Base-by-base conservation (phyloP, 2,329 filamentous ascomycete genomes). In the Calonectria multiphialidica region DNA sequence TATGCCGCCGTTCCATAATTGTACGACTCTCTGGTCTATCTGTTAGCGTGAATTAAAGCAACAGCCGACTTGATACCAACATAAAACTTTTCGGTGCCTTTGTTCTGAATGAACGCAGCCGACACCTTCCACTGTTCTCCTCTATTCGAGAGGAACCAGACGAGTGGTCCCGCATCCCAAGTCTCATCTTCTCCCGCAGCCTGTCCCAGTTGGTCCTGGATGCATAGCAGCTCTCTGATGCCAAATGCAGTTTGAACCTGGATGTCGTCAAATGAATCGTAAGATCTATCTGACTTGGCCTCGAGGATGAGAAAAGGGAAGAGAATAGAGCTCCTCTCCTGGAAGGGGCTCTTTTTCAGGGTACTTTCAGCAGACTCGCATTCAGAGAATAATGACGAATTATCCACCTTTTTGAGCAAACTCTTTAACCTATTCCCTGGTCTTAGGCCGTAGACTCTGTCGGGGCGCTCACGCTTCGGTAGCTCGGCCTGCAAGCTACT, bases 261-360 rank as follows among this genome's bases (percentile, higher is more conserved):
- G 8, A 72, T 72, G 28, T 67, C 65, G 6, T 40, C 42, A 12
- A 65, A 72, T n/a, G 55, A 47, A 30, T 37, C 47, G 5, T n/a
- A 28, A n/a, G 40, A 28, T 33, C 66, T 70, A 21, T 68, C 66
- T 18, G 72, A 74, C 35, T 74, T 72, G 5, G 72, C 69, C 57
- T 72, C 72, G 16, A 74, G 47, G 16, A 74, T 66, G 13, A 74
- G 59, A 30, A 74, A 74, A 2, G 72, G 72, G 50, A 72, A 74
- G 12, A 72, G 23, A 7, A 74, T 57, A 12, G 61, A 37, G 37
- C 21, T 72, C 30, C 25, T 53, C 55, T 12, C 47, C n/a, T 40
- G 23, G 23, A 66, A 66, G 4, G 63, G 63, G n/a, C 44, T 33
- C 15, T 33, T 64, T n/a, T 23, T 64, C 1, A 64, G 40, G 21